Percentiles rank a stretch among this genome's conserved stretches.
phyloP scores from a whole-genome alignment of 768 basidiomycete genomes.

The Russula abietina region DNA sequence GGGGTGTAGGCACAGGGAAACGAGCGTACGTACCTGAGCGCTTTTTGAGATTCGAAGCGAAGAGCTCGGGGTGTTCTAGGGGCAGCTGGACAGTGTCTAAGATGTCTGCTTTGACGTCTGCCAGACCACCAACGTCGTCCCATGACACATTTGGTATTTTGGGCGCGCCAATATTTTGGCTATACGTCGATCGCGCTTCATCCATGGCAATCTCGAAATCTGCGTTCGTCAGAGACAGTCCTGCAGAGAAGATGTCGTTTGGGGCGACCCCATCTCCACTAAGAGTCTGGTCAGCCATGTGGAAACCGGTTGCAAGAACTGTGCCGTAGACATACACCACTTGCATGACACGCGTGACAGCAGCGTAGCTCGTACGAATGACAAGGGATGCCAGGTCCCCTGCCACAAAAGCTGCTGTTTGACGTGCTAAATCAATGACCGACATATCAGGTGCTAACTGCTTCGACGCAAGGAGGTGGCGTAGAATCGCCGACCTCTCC shows the following conservation, averaged over 20 bases:
- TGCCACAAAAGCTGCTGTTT: slow-evolving; percentile 88
- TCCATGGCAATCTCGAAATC: slow-evolving; percentile 73
- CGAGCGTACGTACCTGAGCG: slow-evolving; percentile 74
- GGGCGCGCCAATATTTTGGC: slow-evolving; percentile 93
- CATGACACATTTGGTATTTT: slow-evolving; percentile 93
- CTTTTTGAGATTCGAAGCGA: slow-evolving; percentile 88
- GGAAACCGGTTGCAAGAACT: not conserved
- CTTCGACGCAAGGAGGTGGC: slow-evolving; percentile 37
- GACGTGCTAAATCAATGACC: slow-evolving; percentile 61
- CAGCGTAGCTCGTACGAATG: slow-evolving; percentile 46
- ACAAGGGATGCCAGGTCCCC: slow-evolving; percentile 73
- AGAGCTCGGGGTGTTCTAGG: slow-evolving; percentile 83
- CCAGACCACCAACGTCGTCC: slow-evolving; percentile 96
- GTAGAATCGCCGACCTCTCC: slow-evolving; percentile 61
- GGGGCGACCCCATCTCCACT: slow-evolving; percentile 27
- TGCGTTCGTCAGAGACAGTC: slow-evolving; percentile 42
- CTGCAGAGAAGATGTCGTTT: slow-evolving; percentile 34
- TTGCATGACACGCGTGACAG: slow-evolving; percentile 43
- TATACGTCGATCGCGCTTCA: slow-evolving; percentile 69
- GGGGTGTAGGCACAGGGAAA: not conserved
- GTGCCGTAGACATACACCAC: not conserved
- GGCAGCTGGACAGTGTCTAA: slow-evolving; percentile 94
- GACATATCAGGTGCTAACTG: slow-evolving; percentile 71
- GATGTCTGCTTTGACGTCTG: slow-evolving; percentile 83
- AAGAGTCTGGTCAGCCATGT: not conserved